Evolutionary conservation across 345 rosid species (phyloP).

Genomic region (Raphanus raphanistrum): DNA sequence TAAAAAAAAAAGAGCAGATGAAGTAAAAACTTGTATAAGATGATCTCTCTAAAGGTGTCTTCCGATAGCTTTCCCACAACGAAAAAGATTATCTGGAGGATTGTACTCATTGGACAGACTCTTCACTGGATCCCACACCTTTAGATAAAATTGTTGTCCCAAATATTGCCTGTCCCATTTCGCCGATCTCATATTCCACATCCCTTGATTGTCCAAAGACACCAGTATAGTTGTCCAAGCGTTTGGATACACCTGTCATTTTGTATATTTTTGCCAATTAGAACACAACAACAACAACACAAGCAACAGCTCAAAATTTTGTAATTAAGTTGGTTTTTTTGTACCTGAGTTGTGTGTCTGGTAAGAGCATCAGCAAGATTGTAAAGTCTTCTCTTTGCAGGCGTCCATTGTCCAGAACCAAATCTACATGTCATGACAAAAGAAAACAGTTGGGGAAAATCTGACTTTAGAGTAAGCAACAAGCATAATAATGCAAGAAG

Average conservation of each 20-base stretch:
- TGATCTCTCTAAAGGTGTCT: slow-evolving; percentile 39
- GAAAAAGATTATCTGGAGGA: slow-evolving; percentile 70
- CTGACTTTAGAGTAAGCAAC: neutral
- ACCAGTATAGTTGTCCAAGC: slow-evolving; percentile 80
- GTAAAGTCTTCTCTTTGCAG: slow-evolving; percentile 56
- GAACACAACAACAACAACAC: neutral
- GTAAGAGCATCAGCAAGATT: slow-evolving; percentile 73
- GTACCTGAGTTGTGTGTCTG: slow-evolving; percentile 83
- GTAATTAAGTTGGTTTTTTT: neutral
- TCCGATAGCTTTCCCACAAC: slow-evolving; percentile 81
- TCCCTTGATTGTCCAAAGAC: slow-evolving; percentile 89
- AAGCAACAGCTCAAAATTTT: neutral
- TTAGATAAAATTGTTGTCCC: slow-evolving; percentile 89
- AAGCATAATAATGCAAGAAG: neutral
- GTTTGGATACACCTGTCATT: slow-evolving; percentile 72
- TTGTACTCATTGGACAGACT: slow-evolving; percentile 70
- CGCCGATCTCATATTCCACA: slow-evolving; percentile 98
- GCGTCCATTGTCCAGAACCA: slow-evolving; percentile 75
- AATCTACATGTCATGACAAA: slow-evolving; percentile 39
- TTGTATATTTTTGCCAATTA: neutral
- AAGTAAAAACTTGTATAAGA: neutral
- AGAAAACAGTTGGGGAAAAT: neutral
- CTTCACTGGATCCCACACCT: slow-evolving; percentile 62
- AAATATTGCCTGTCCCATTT: slow-evolving; percentile 83
- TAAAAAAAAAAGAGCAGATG: neutral